phyloP scores from a whole-genome alignment of 805 yeast species.

The Saccharomyces jurei region DNA sequence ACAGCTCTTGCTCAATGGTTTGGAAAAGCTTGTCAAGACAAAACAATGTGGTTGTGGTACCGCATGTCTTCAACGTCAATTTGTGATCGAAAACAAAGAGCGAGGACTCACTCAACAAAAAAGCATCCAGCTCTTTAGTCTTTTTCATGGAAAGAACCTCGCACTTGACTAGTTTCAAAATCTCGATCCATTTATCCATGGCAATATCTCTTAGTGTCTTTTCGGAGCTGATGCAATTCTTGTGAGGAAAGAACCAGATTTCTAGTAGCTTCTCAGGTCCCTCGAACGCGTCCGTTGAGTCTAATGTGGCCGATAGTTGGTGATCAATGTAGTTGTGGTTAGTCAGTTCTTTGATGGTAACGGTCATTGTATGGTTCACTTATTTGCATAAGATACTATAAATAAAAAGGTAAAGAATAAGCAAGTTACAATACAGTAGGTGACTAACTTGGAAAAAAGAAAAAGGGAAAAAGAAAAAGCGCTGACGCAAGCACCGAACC shows the following conservation, averaged over 20 bases:
- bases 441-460: neutral
- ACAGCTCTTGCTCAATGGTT: conserved; percentile 35
- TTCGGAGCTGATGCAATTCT: conserved; percentile 25
- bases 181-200: conserved; percentile 55
- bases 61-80: conserved; percentile 86
- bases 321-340: conserved; percentile 60
- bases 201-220: conserved; percentile 60
- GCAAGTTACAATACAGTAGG: neutral
- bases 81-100: conserved; percentile 83
- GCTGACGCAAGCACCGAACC: neutral
- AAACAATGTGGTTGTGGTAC: conserved; percentile 83
- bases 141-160: conserved; percentile 76
- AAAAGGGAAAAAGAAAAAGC: neutral
- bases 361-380: conserved; percentile 21
- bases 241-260: conserved; percentile 70
- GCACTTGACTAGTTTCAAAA: conserved; percentile 79
- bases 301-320: conserved; percentile 67
- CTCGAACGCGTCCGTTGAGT: conserved; percentile 88
- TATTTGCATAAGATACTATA: neutral
- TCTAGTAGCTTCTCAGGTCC: conserved; percentile 94
- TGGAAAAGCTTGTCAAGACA: conserved; percentile 63
- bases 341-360: conserved; percentile 27
- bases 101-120: conserved; percentile 80
- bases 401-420: neutral
- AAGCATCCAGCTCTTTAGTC: conserved; percentile 64